phyloP scores from a whole-genome alignment of 2,329 filamentous ascomycete species.

The Leptosphaerulina australis region DNA sequence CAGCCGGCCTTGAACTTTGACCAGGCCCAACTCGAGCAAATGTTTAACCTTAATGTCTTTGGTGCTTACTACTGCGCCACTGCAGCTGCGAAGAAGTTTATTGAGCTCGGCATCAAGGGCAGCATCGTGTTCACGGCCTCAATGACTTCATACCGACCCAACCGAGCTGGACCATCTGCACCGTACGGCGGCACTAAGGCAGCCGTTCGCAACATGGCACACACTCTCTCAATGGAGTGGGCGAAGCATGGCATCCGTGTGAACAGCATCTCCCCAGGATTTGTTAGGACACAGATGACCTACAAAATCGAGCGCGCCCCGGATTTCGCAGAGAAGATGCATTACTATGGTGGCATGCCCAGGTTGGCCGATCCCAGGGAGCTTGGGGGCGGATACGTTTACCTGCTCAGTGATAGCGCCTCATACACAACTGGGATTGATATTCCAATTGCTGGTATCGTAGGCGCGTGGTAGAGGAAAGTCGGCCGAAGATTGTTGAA shows the following conservation, averaged over 20 bases:
- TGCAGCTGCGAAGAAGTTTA: slow-evolving; percentile 54
- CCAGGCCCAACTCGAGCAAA: slow-evolving; percentile 54
- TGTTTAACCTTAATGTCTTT: slow-evolving; percentile 58
- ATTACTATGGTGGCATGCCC: slow-evolving; percentile 62
- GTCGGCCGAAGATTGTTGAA: neutral
- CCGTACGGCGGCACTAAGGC: slow-evolving; percentile 54
- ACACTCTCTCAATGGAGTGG: slow-evolving; percentile 79
- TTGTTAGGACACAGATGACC: slow-evolving; percentile 75
- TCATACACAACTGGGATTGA: slow-evolving; percentile 59
- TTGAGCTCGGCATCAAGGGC: slow-evolving; percentile 55
- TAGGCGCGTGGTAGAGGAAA: slow-evolving; percentile 50
- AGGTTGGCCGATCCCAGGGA: slow-evolving; percentile 59
- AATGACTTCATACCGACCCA: slow-evolving; percentile 59
- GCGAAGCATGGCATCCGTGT: slow-evolving; percentile 80
- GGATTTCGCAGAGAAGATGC: slow-evolving; percentile 60
- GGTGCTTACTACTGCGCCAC: slow-evolving; percentile 56
- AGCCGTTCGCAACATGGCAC: slow-evolving; percentile 52
- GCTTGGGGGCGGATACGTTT: slow-evolving; percentile 58
- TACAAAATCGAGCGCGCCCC: slow-evolving; percentile 57
- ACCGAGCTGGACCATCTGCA: slow-evolving; percentile 59
- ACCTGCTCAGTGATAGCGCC: slow-evolving; percentile 55
- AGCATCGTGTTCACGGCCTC: slow-evolving; percentile 57
- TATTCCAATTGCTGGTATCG: slow-evolving; percentile 57
- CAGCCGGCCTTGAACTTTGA: slow-evolving; percentile 60
- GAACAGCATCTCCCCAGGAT: slow-evolving; percentile 83